Percentiles rank a stretch among this genome's conserved stretches.
phyloP scores from a whole-genome alignment of 306 rosid genomes.

The Acacia crassicarpa region DNA sequence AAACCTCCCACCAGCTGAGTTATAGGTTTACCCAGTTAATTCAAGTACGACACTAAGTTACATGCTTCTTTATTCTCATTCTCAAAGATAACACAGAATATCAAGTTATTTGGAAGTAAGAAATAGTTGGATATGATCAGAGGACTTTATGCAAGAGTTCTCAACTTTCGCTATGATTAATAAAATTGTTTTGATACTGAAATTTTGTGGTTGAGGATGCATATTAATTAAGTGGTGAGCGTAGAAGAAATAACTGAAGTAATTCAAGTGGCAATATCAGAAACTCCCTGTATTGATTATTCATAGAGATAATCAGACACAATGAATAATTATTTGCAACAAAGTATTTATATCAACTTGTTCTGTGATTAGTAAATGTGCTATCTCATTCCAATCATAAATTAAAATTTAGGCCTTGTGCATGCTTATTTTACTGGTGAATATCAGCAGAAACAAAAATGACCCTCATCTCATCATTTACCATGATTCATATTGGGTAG shows the following conservation, averaged over 20 bases:
- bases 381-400: not conserved
- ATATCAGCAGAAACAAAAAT: not conserved
- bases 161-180: not conserved
- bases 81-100: not conserved
- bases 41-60: not conserved
- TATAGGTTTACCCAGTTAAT: not conserved
- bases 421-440: not conserved
- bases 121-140: not conserved
- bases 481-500: not conserved
- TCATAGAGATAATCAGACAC: not conserved
- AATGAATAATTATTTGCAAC: not conserved
- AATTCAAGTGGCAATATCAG: not conserved
- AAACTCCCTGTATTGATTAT: not conserved
- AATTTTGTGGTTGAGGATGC: not conserved
- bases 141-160: not conserved
- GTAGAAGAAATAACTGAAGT: not conserved
- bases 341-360: not conserved
- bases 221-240: not conserved
- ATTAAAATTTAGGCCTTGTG: not conserved
- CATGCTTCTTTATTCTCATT: not conserved
- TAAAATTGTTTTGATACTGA: not conserved
- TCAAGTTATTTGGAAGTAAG: not conserved
- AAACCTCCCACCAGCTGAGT: not conserved
- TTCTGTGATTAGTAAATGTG: not conserved
- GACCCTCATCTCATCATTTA: not conserved